Evolutionary conservation across 805 yeast genomes (phyloP), one percentile per base, ranked within the genome.

Genomic region (Candida nemodendra): DNA sequence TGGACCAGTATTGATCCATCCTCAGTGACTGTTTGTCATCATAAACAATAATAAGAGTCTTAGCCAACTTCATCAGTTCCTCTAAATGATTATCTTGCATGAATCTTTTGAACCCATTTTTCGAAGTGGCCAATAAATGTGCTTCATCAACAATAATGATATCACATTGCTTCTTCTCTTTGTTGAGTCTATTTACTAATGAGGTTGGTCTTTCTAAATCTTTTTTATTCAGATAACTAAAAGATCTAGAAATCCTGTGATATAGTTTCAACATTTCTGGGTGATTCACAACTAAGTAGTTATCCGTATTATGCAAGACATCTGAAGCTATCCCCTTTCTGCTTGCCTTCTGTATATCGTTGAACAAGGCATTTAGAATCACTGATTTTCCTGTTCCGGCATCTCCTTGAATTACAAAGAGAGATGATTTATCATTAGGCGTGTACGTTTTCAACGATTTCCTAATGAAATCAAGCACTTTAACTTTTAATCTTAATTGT

Each of bases 301-400:
- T 70, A 12, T 48, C 47, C 1, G 69, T 65, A 2, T 56, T 56
- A 5, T 47, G 38, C 14, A 66, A 37, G 1, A 45, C 26, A 25
- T 53, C 46, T 24, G 54, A 54, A 3, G 27, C 25, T 2, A 30
- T 35, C 5, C 30, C 30, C 3, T 45, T 42, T 30, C 45, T 49
- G 3, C 67, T 44, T 4, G 50, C 23, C 27, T 47, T 56, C 42
- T 70, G 75, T 12, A 69, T 56, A 12, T 68, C 71, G 39, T 70
- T 68, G 48, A 71, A 69, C 18, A 71, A 32, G 5, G 72, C 50
- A 37, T 71, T 70, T 38, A 70, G 47, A 8, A 70, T 59, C 3
- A 67, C 74, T 12, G 70, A 63, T 44, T 70, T 71, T 9, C 76
- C 76, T 0, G 76, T 71, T 17, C 76, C 76, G 5, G 75, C 74